Percentiles rank a stretch among this genome's conserved stretches.
Evolutionary conservation across 108 stramenopile species (phyloP).

Genomic region (Nitzschia palea): DNA sequence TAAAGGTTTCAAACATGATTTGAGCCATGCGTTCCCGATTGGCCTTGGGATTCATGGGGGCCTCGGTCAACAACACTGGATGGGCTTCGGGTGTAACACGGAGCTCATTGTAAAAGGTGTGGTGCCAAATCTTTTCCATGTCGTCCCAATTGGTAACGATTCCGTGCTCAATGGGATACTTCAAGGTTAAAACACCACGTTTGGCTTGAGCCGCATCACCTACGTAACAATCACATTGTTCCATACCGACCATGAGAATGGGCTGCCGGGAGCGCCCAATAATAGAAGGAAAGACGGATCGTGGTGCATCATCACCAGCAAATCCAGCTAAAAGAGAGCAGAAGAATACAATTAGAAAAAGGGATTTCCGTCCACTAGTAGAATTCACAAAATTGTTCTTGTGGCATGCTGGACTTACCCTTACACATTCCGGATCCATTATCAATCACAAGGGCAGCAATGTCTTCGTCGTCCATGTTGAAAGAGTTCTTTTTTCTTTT

Average conservation of each 20-base stretch:
- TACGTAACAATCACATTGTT: slow-evolving; percentile 99
- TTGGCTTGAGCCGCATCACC: slow-evolving; percentile 98
- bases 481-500: no score
- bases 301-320: slow-evolving; percentile 94
- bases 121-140: slow-evolving; percentile 99
- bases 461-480: slow-evolving; percentile 95
- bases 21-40: slow-evolving; percentile 99
- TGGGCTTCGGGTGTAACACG: slow-evolving; percentile 97
- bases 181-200: slow-evolving; percentile 98
- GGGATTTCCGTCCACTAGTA: no score
- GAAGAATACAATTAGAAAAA: not conserved
- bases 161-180: slow-evolving; percentile 99
- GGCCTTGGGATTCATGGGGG: slow-evolving; percentile 99
- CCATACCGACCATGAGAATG: slow-evolving; percentile 99
- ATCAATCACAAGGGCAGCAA: slow-evolving; percentile 94
- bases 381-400: no score
- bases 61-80: slow-evolving; percentile 98
- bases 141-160: slow-evolving; percentile 99
- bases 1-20: slow-evolving; percentile 99
- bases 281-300: slow-evolving; percentile 95
- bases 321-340: slow-evolving; percentile 91
- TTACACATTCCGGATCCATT: slow-evolving; percentile 97
- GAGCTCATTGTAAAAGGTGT: slow-evolving; percentile 98
- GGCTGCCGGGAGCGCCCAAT: slow-evolving; percentile 97
- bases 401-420: slow-evolving; percentile 63